These are phyloP conservation scores for Urostyla sp. DNA, from an alignment of 73 alveolate species.

Conservation along the genomic window DNA sequence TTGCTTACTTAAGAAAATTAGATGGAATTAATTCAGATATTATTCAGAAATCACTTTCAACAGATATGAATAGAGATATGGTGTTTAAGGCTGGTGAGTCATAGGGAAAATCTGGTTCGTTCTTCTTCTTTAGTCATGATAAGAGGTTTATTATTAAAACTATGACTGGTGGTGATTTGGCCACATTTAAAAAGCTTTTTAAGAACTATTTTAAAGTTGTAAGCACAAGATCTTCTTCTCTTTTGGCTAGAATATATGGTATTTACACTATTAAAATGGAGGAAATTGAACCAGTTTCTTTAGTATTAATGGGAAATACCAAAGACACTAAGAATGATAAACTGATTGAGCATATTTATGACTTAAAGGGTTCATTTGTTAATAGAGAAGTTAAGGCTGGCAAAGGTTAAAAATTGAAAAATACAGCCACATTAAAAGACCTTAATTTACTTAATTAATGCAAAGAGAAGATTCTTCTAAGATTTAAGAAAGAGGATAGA, in stretches of 20 bases:
- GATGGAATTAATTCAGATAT: slow-evolving; percentile 51
- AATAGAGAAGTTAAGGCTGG: slow-evolving; percentile 78
- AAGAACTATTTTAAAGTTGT: slow-evolving; percentile 76
- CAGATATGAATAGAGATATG: slow-evolving; percentile 60
- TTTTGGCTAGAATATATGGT: slow-evolving; percentile 93
- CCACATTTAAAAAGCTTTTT: slow-evolving; percentile 77
- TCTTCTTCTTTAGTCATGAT: slow-evolving; percentile 96
- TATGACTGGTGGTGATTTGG: slow-evolving; percentile 85
- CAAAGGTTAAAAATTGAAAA: slow-evolving; percentile 77
- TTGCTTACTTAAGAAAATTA: slow-evolving; percentile 38
- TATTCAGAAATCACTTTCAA: slow-evolving; percentile 44
- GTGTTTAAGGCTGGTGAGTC: slow-evolving; percentile 80
- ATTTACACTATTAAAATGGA: slow-evolving; percentile 89
- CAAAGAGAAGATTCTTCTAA: slow-evolving; percentile 58
- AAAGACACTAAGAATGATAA: slow-evolving; percentile 79
- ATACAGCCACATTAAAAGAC: slow-evolving; percentile 91
- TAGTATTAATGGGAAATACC: slow-evolving; percentile 92
- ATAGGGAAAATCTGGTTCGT: slow-evolving; percentile 95
- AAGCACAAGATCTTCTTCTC: slow-evolving; percentile 71
- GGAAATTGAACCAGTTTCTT: slow-evolving; percentile 83
- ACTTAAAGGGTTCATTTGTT: slow-evolving; percentile 92
- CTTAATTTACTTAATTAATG: slow-evolving; percentile 74
- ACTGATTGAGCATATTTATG: slow-evolving; percentile 87
- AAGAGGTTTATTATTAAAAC: slow-evolving; percentile 93
- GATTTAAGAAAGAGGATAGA: slow-evolving; percentile 34